Conservation (phyloP, 768 basidiomycete species). For the Pleurotus cornucopiae region DNA sequence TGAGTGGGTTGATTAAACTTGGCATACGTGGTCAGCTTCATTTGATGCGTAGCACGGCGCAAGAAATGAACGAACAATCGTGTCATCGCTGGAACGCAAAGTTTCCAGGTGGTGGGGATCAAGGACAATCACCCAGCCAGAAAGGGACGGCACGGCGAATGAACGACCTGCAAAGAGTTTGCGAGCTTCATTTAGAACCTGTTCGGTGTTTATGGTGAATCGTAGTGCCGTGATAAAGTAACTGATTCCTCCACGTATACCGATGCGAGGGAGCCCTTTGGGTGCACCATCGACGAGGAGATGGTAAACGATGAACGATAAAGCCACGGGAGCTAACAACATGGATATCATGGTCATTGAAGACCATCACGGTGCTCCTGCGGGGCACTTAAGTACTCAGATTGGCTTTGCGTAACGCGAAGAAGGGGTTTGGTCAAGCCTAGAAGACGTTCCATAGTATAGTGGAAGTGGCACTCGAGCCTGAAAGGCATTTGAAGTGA, state of each 20-base stretch:
- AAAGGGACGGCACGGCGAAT: background rate
- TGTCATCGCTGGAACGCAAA: background rate
- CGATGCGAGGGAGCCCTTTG: background rate
- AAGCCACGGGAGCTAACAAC: background rate
- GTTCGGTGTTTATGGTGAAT: background rate
- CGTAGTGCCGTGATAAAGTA: background rate
- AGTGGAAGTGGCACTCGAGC: too few relatives aligned
- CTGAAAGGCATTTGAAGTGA: too few relatives aligned
- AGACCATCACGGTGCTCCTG: background rate
- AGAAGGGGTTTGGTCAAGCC: too few relatives aligned
- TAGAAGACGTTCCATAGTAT: too few relatives aligned
- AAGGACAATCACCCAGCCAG: background rate
- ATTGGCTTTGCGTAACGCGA: too few relatives aligned
- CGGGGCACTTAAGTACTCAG: too few relatives aligned
- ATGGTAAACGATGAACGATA: conserved; percentile 7
- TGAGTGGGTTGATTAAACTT: background rate
- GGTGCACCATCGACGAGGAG: background rate
- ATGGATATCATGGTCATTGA: background rate
- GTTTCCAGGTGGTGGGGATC: background rate
- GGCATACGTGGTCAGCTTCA: too few relatives aligned
- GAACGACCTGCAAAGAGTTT: background rate
- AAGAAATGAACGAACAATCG: background rate
- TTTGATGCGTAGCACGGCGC: background rate
- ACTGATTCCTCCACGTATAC: background rate
- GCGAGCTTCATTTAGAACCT: background rate